Evolutionary conservation across 169 alveolate species (phyloP).

Genomic region (Plasmodium chabaudi): DNA sequence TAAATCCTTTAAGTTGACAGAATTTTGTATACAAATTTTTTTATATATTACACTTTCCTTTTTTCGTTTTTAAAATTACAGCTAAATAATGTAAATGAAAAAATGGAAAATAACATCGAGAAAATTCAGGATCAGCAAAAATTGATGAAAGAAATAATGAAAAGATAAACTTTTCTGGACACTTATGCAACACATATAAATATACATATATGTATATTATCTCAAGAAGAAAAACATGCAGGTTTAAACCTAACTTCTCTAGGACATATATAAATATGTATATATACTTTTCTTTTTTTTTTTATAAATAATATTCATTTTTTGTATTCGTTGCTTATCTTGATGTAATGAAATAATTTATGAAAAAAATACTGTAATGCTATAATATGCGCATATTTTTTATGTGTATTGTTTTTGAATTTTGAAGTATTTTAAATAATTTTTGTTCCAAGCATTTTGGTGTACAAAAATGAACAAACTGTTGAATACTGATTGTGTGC

Average conservation of each 20-base stretch:
- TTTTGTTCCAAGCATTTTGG: slow-evolving; percentile 5
- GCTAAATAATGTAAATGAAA: slow-evolving; percentile 59
- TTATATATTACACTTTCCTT: background rate
- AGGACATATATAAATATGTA: slow-evolving; percentile 4
- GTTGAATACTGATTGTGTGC: slow-evolving; percentile 62
- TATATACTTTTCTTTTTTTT: background rate
- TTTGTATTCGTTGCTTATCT: slow-evolving; percentile 20
- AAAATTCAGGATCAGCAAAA: slow-evolving; percentile 75
- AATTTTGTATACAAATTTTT: background rate
- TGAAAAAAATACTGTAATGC: background rate
- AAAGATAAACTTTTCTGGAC: slow-evolving; percentile 18
- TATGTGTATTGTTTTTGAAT: slow-evolving; percentile 24
- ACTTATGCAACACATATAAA: too few species aligned
- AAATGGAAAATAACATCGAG: slow-evolving; percentile 75
- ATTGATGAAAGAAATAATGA: slow-evolving; percentile 73
- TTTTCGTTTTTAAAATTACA: slow-evolving; percentile 11
- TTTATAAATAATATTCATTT: slow-evolving; percentile 3
- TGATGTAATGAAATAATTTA: background rate
- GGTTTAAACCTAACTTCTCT: slow-evolving; percentile 1
- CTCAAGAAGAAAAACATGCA: background rate
- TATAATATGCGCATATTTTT: slow-evolving; percentile 29
- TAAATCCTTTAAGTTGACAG: background rate
- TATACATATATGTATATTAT: slow-evolving; percentile 2
- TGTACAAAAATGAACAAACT: slow-evolving; percentile 22
- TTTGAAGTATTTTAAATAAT: slow-evolving; percentile 28